Percentiles rank a stretch among this genome's conserved stretches.
Evolutionary conservation across 2,329 filamentous ascomycete species (phyloP).

Genomic region (Colletotrichum caudatum): DNA sequence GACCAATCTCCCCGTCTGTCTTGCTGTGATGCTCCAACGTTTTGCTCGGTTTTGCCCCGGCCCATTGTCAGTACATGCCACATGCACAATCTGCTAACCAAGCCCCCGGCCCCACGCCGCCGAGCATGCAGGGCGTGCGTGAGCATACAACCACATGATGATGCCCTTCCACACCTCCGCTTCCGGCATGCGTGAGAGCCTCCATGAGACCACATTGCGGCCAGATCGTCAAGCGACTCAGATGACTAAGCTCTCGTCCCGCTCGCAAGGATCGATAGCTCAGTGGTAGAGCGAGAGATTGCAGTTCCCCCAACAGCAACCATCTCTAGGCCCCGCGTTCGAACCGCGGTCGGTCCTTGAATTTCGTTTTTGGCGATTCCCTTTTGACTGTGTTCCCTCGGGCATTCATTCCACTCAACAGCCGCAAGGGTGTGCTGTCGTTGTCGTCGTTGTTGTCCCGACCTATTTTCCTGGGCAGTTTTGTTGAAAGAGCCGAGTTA

Average conservation of each 20-base stretch:
- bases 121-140: not conserved
- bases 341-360: slow-evolving; percentile 39
- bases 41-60: not conserved
- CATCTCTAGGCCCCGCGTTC: slow-evolving; percentile 42
- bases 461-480: no score
- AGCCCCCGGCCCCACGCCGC: slow-evolving; percentile 21
- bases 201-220: slow-evolving; percentile 11
- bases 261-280: slow-evolving; percentile 38
- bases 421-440: not conserved
- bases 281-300: slow-evolving; percentile 42
- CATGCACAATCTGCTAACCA: slow-evolving; percentile 21
- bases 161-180: slow-evolving; percentile 8
- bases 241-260: slow-evolving; percentile 23
- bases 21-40: not conserved
- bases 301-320: slow-evolving; percentile 27
- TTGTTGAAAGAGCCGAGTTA: not conserved
- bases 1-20: not conserved
- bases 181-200: slow-evolving; percentile 10
- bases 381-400: no score
- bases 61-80: not conserved
- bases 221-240: not conserved
- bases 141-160: slow-evolving; percentile 6
- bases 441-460: not conserved
- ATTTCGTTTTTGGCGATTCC: no score
- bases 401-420: not conserved